Evolutionary conservation across 2,329 filamentous ascomycete genomes (phyloP).

Genomic region (Pestalotiopsis sp.): DNA sequence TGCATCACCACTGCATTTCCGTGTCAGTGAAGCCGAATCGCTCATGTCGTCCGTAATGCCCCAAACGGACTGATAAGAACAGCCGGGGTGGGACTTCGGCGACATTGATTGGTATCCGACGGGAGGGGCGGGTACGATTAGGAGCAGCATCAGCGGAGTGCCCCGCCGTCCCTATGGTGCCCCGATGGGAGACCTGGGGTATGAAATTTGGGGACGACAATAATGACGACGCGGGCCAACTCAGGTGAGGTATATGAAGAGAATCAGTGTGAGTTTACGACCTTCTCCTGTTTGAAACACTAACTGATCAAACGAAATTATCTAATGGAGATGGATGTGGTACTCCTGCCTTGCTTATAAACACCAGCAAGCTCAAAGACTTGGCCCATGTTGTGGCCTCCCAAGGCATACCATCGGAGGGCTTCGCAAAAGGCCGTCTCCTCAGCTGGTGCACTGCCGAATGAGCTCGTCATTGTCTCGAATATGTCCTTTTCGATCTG

Average conservation of each 20-base stretch:
- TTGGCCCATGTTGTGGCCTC: constrained; percentile 41
- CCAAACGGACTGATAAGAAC: background rate
- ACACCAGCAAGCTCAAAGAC: constrained; percentile 41
- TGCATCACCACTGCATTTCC: background rate
- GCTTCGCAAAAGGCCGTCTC: constrained; percentile 49
- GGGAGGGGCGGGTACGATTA: background rate
- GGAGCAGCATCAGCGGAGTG: too few species aligned
- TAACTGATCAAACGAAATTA: too few species aligned
- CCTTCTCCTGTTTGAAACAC: too few species aligned
- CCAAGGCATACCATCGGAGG: constrained; percentile 49
- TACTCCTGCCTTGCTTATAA: constrained; percentile 32
- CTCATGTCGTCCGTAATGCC: background rate
- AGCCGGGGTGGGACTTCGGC: constrained; percentile 1
- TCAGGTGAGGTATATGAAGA: too few species aligned
- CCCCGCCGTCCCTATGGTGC: too few species aligned
- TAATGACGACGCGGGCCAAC: too few species aligned
- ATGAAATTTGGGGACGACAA: too few species aligned
- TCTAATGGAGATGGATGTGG: too few species aligned
- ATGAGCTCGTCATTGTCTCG: background rate
- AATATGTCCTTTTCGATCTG: background rate
- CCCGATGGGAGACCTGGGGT: too few species aligned
- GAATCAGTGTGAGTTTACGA: too few species aligned
- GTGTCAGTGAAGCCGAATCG: background rate
- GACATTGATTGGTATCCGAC: background rate
- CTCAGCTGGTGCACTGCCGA: constrained; percentile 23